Conservation (phyloP, 2,329 filamentous ascomycete species). For the Simplicillium aogashimaense region DNA sequence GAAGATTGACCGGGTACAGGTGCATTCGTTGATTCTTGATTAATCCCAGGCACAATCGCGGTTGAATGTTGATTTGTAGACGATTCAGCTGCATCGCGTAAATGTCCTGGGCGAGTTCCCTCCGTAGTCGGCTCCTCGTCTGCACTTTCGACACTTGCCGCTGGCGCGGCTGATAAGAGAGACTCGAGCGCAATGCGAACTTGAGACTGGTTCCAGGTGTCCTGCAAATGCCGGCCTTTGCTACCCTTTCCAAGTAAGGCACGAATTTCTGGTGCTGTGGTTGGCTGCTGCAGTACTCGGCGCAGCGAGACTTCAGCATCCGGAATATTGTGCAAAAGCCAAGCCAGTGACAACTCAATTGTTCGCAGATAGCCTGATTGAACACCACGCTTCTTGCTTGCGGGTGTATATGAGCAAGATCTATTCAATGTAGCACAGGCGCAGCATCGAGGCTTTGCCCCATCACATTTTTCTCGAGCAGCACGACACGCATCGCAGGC, state of each 20-base stretch:
- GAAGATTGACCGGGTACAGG: not conserved
- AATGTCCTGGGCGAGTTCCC: too few relatives aligned
- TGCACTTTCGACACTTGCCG: too few relatives aligned
- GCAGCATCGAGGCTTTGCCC: constrained; percentile 54
- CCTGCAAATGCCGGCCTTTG: too few relatives aligned
- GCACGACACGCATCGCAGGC: constrained; percentile 61
- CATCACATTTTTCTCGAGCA: constrained; percentile 65
- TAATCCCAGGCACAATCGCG: not conserved
- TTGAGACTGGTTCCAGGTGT: too few relatives aligned
- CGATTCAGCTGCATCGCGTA: too few relatives aligned
- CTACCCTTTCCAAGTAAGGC: too few relatives aligned
- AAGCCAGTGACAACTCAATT: constrained; percentile 58
- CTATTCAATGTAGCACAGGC: constrained; percentile 56
- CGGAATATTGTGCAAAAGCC: constrained; percentile 45
- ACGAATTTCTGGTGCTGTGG: too few relatives aligned
- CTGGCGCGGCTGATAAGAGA: too few relatives aligned
- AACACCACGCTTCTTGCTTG: constrained; percentile 66
- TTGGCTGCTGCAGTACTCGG: constrained; percentile 18
- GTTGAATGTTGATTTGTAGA: not conserved
- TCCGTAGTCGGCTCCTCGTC: constrained; percentile 33
- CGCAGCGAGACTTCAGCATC: constrained; percentile 49
- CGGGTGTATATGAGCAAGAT: constrained; percentile 61
- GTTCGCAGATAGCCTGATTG: constrained; percentile 73
- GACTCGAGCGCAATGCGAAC: too few relatives aligned
- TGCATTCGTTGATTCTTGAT: not conserved